Evolutionary conservation across 2,329 filamentous ascomycete species (phyloP).

Genomic region (Ascochyta pisi): DNA sequence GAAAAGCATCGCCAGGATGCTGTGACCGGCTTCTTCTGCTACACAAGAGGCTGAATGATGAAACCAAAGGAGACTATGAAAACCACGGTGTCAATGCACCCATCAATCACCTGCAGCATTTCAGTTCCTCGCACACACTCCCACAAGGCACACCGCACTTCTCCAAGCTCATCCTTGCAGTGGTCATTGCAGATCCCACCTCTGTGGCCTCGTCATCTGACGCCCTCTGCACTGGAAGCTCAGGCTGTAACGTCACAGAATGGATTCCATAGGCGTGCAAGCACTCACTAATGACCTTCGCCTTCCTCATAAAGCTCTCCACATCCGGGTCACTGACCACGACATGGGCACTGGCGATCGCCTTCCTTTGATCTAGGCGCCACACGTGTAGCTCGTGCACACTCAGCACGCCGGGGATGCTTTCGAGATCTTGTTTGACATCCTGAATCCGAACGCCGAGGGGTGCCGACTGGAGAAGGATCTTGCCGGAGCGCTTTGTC

Average conservation of each 20-base stretch:
- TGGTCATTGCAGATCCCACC: constrained; percentile 11
- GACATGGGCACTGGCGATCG: constrained; percentile 73
- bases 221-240: constrained; percentile 46
- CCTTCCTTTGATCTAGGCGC: constrained; percentile 73
- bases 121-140: constrained; percentile 58
- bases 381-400: constrained; percentile 78
- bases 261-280: constrained; percentile 77
- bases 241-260: constrained; percentile 73
- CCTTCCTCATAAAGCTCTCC: constrained; percentile 65
- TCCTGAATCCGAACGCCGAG: constrained; percentile 65
- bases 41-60: neutral
- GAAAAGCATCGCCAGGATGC: too few relatives aligned
- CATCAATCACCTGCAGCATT: constrained; percentile 48
- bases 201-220: constrained; percentile 1
- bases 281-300: constrained; percentile 70
- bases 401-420: constrained; percentile 69
- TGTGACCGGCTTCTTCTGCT: too few relatives aligned
- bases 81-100: neutral
- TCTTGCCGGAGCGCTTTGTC: constrained; percentile 66
- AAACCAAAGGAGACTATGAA: neutral
- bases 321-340: constrained; percentile 66
- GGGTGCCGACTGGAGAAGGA: constrained; percentile 73
- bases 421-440: constrained; percentile 72
- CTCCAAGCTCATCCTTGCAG: constrained; percentile 37
- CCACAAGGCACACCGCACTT: constrained; percentile 63